Base-by-base conservation (phyloP, 1,284 basidiomycete genomes). In the Austroboletus novae-zelandiae region DNA sequence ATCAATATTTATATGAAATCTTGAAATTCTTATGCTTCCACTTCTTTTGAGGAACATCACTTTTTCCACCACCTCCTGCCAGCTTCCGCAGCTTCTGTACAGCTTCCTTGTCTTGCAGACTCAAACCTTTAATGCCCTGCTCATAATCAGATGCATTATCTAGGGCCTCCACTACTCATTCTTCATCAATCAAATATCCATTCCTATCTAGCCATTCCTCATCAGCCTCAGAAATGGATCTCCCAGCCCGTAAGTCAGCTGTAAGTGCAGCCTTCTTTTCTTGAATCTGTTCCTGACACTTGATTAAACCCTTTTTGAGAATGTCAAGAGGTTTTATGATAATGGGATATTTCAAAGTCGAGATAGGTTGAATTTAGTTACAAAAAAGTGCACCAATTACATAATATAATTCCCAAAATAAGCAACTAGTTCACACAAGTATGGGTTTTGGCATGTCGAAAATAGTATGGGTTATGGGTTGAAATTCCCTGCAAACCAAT, bases 131-230 rank as follows among this genome's bases (percentile, higher is more conserved):
- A 25, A 55, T 9, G 3, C 23, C 36, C 8, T 9, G 2, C 15
- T 53, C 47, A 44, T 53, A 55, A 11, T 58, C 47, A 5, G 37
- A 51, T 13, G 43, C 25, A 14, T 10, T 5, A 0, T 47, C 39
- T 23, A 58, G 41, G 15, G 9, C 0, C 1, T 54, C 41, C 1
- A 58, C 35, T 2, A 54, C 14, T 3, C 15, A 0, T n/a, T 43
- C 49, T 32, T 57, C 44, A 40, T 57, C 34, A 4, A 54, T 7
- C 4, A 57, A 10, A 23, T 58, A 57, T 1, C 45, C 50, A 25
- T 10, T 30, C 45, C 18, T 5, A 30, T 57, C 50, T 0, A 57
- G 15, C 55, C 44, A 58, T 0, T 45, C 35, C 10, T 57, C 3
- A 31, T 57, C 50, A 35, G 17, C 6, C 7, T 54, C 37, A 1